Percentiles rank a stretch among this genome's conserved stretches.
Evolutionary conservation across 1,139 yeast species (phyloP).

Genomic region (Yamadazyma taylorii): DNA sequence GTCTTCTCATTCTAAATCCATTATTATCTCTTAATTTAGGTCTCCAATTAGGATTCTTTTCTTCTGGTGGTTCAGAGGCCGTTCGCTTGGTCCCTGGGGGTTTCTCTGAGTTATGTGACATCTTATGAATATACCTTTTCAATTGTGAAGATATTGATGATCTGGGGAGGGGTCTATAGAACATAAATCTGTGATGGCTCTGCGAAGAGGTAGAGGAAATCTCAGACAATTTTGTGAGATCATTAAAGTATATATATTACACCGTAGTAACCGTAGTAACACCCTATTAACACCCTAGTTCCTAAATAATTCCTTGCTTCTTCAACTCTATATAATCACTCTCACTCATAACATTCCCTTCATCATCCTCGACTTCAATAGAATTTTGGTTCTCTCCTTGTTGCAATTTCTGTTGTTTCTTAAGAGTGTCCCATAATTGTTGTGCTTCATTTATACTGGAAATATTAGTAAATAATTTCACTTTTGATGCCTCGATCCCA

Average conservation of each 20-base stretch:
- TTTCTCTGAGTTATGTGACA: slow-evolving; percentile 3
- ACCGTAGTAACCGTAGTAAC: no score
- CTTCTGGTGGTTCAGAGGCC: slow-evolving; percentile 22
- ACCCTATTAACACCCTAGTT: no score
- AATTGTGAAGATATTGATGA: background rate
- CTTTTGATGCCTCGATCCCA: slow-evolving; percentile 55
- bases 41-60: slow-evolving; percentile 8
- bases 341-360: slow-evolving; percentile 89
- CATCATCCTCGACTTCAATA: slow-evolving; percentile 85
- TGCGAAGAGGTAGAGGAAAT: no score
- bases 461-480: slow-evolving; percentile 60
- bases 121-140: slow-evolving; percentile 1
- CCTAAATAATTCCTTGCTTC: slow-evolving; percentile 70
- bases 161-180: background rate
- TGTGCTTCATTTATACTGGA: slow-evolving; percentile 68
- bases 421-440: slow-evolving; percentile 52
- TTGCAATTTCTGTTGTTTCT: slow-evolving; percentile 35
- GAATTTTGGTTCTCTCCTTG: slow-evolving; percentile 54
- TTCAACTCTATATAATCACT: slow-evolving; percentile 80
- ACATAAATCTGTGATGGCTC: background rate
- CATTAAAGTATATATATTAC: slow-evolving; percentile 1
- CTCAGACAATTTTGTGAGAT: no score
- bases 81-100: slow-evolving; percentile 23
- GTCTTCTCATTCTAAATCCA: slow-evolving; percentile 52
- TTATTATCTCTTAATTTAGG: slow-evolving; percentile 40